phyloP scores from a whole-genome alignment of 2,329 filamentous ascomycete species.

The Penicillium sp. region DNA sequence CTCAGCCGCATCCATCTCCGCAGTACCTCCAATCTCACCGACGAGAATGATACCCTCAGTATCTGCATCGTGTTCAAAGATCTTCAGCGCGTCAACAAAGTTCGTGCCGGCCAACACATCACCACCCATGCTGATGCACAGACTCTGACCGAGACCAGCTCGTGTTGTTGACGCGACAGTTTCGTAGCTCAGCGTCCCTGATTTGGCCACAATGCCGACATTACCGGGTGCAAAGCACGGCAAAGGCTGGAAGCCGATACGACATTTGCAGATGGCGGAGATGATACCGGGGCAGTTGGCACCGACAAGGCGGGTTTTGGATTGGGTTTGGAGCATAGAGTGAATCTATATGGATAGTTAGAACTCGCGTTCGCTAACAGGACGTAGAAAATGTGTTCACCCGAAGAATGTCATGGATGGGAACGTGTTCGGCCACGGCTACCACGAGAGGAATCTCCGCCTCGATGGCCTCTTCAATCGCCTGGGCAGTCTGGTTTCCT shows the following conservation, averaged over 20 bases:
- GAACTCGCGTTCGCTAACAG: not conserved
- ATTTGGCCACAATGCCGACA: constrained; percentile 79
- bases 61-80: constrained; percentile 69
- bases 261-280: constrained; percentile 71
- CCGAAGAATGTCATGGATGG: constrained; percentile 76
- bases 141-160: constrained; percentile 76
- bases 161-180: constrained; percentile 75
- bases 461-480: constrained; percentile 80
- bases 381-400: constrained; percentile 48
- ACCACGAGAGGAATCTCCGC: constrained; percentile 79
- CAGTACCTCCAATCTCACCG: constrained; percentile 73
- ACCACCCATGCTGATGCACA: constrained; percentile 79
- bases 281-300: constrained; percentile 85
- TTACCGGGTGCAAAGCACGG: constrained; percentile 72
- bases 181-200: constrained; percentile 80
- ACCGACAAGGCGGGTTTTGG: constrained; percentile 73
- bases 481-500: constrained; percentile 72
- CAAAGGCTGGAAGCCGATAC: constrained; percentile 78
- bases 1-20: constrained; percentile 73
- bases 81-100: constrained; percentile 71
- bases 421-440: constrained; percentile 80
- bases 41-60: constrained; percentile 75
- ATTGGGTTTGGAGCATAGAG: constrained; percentile 73
- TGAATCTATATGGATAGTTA: constrained; percentile 59
- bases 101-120: constrained; percentile 77